Conservation (phyloP, 129 eudicot genomes). For the Flaveria ramosissima region DNA sequence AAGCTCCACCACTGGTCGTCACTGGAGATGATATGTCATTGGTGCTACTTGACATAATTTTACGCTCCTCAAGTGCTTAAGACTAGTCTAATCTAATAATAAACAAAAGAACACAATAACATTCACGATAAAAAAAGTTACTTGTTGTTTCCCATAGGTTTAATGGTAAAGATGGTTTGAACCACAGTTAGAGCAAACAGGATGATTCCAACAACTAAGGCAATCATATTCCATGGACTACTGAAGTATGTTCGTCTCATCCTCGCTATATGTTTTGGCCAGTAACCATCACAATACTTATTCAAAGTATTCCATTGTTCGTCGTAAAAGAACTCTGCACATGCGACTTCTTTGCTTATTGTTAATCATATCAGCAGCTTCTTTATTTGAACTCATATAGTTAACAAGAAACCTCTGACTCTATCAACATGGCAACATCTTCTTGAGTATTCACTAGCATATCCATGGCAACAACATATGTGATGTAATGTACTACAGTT, state of each 20-base stretch:
- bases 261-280: conserved; percentile 12
- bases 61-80: too few relatives aligned
- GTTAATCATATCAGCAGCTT: conserved; percentile 17
- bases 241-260: conserved; percentile 10
- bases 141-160: not conserved
- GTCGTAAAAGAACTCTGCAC: not conserved
- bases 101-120: not conserved
- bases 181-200: conserved; percentile 2
- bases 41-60: too few relatives aligned
- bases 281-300: not conserved
- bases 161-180: not conserved
- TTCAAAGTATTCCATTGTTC: not conserved
- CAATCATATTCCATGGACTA: conserved; percentile 25
- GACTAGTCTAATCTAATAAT: not conserved
- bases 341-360: conserved; percentile 12
- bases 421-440: conserved; percentile 10
- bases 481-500: conserved; percentile 6
- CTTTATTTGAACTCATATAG: conserved; percentile 6
- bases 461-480: conserved; percentile 24
- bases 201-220: conserved; percentile 15
- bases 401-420: not conserved
- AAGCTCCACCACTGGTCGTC: too few relatives aligned
- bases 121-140: not conserved
- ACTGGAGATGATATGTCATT: too few relatives aligned
- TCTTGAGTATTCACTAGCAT: not conserved